Percentiles rank a stretch among this genome's conserved stretches.
phyloP scores from a whole-genome alignment of 202 grass and related monocot species.

The Setaria italica region DNA sequence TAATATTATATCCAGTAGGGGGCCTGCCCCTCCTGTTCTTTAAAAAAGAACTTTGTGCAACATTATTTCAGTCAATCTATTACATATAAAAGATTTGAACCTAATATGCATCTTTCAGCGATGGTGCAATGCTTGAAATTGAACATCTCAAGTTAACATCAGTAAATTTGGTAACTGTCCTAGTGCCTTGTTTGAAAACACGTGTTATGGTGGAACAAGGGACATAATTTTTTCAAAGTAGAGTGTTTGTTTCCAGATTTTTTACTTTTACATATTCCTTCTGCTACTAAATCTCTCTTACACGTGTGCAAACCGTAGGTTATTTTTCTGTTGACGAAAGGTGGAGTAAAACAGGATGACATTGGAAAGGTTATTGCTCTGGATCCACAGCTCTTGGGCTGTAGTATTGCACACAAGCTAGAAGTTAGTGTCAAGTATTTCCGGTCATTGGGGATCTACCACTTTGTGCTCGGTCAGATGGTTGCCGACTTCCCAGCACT shows the following conservation, averaged over 20 bases:
- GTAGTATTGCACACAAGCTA: conserved; percentile 85
- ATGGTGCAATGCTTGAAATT: neutral
- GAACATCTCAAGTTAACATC: neutral
- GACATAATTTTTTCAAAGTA: neutral
- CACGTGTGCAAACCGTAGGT: conserved; percentile 51
- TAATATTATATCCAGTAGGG: neutral
- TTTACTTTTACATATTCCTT: neutral
- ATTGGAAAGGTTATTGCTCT: conserved; percentile 90
- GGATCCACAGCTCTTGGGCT: conserved; percentile 91
- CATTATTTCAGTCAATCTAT: neutral
- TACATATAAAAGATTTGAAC: neutral
- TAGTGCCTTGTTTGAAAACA: neutral
- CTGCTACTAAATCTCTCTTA: conserved; percentile 33
- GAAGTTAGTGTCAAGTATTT: conserved; percentile 90
- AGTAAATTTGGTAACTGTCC: neutral
- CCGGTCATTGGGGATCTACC: conserved; percentile 82
- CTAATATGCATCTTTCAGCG: conserved; percentile 3
- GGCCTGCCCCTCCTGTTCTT: neutral
- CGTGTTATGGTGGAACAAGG: conserved; percentile 25
- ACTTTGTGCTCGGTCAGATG: conserved; percentile 76
- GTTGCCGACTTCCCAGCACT: conserved; percentile 86
- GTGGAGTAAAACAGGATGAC: conserved; percentile 72
- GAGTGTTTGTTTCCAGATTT: neutral
- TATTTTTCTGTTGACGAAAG: conserved; percentile 86
- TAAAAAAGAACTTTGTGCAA: neutral